These are phyloP conservation scores for Endocarpon pusillum DNA, from an alignment of 495 filamentous ascomycete species.

Conservation along the genomic window DNA sequence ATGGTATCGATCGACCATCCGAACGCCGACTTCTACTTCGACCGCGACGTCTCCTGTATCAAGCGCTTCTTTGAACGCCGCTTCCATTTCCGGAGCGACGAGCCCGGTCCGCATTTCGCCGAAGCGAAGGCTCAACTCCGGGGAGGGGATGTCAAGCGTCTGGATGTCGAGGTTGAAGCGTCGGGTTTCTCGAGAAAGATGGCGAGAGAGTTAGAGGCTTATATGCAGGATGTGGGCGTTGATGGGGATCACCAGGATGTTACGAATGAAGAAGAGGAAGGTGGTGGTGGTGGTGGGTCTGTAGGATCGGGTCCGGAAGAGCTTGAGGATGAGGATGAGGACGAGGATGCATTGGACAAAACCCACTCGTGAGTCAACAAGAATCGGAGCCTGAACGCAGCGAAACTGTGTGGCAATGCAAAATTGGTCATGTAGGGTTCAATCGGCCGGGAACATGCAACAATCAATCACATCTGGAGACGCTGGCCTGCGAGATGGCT, in stretches of 20 bases:
- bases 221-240: constrained; percentile 58
- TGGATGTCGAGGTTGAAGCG: constrained; percentile 82
- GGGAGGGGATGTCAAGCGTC: constrained; percentile 42
- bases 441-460: no score
- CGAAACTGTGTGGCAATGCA: no score
- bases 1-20: constrained; percentile 90
- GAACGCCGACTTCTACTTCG: constrained; percentile 90
- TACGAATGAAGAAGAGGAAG: constrained; percentile 25
- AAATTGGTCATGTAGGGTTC: no score
- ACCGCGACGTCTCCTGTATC: constrained; percentile 85
- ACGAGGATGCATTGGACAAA: constrained; percentile 17
- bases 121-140: constrained; percentile 64
- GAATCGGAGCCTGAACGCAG: no score
- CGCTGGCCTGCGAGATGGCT: no score
- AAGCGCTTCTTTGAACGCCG: constrained; percentile 80
- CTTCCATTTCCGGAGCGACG: constrained; percentile 71
- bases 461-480: no score
- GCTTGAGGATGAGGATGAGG: constrained; percentile 21
- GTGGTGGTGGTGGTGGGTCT: constrained; percentile 14
- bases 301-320: constrained; percentile 13
- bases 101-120: constrained; percentile 65
- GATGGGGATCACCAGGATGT: constrained; percentile 29
- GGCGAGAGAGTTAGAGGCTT: constrained; percentile 77
- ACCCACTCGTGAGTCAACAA: no score
- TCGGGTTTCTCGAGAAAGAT: constrained; percentile 94